Evolutionary conservation across 805 yeast genomes (phyloP).

Genomic region (Zygosaccharomyces gambellarensis): DNA sequence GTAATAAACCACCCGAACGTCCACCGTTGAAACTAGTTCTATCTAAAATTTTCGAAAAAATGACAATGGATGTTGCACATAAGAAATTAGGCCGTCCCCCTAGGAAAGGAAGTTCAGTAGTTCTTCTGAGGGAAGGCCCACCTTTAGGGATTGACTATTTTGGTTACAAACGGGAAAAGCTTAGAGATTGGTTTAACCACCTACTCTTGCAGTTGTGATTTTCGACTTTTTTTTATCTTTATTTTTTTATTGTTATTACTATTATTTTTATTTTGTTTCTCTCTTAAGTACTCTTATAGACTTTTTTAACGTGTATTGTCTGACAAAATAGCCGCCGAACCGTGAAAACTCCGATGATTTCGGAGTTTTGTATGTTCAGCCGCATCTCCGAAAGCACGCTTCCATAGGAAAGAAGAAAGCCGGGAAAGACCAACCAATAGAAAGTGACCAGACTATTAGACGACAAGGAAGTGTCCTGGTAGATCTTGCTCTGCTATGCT

Average conservation of each 20-base stretch:
- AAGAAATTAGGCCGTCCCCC: constrained; percentile 9
- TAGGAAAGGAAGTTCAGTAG: constrained; percentile 8
- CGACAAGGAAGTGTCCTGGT: too few species aligned
- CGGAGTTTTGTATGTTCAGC: background rate
- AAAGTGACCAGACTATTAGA: too few species aligned
- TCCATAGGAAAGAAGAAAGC: too few species aligned
- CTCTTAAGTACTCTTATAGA: too few species aligned
- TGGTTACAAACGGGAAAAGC: constrained; percentile 5
- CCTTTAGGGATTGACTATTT: constrained; percentile 10
- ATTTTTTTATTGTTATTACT: background rate
- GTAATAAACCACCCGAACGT: background rate
- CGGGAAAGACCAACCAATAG: background rate
- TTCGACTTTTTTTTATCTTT: background rate
- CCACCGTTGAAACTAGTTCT: constrained; percentile 9
- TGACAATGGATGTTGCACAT: constrained; percentile 5
- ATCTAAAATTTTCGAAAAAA: constrained; percentile 2
- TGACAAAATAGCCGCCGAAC: background rate
- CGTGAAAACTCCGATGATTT: too few species aligned
- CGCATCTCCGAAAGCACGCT: background rate
- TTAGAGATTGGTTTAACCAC: constrained; percentile 7
- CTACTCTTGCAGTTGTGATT: constrained; percentile 5
- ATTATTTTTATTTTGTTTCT: too few species aligned
- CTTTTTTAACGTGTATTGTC: background rate
- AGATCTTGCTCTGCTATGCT: too few species aligned
- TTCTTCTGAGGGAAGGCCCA: constrained; percentile 10